Percentiles rank a stretch among this genome's conserved stretches.
Evolutionary conservation across 441 rosid species (phyloP).

Genomic region (Erysimum cheiri): DNA sequence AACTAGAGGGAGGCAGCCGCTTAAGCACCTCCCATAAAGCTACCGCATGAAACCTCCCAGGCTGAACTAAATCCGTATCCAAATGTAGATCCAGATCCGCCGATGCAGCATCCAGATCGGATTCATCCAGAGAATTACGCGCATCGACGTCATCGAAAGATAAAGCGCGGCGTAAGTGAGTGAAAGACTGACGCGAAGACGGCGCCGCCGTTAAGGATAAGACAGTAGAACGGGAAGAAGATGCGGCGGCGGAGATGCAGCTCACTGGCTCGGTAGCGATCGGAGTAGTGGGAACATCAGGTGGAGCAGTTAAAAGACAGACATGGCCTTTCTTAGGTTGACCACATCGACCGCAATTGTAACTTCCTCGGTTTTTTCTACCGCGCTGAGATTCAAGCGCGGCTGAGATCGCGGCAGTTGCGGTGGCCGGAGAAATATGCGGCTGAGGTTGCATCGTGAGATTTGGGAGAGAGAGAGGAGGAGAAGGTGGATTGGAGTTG

Average conservation of each 20-base stretch:
- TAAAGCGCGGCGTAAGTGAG: slow-evolving; percentile 73
- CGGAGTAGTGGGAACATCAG: slow-evolving; percentile 41
- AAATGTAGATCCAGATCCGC: slow-evolving; percentile 50
- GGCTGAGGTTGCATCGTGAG: slow-evolving; percentile 39
- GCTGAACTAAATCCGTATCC: slow-evolving; percentile 41
- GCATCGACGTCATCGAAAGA: slow-evolving; percentile 78
- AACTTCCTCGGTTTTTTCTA: slow-evolving; percentile 78
- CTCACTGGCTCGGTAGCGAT: slow-evolving; percentile 38
- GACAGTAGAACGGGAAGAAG: slow-evolving; percentile 45
- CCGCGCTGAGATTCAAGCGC: slow-evolving; percentile 52
- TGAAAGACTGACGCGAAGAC: slow-evolving; percentile 50
- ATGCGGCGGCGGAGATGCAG: slow-evolving; percentile 39
- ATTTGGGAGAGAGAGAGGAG: slow-evolving; percentile 2
- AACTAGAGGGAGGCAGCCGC: slow-evolving; percentile 72
- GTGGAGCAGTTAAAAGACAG: slow-evolving; percentile 53
- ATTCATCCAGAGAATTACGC: slow-evolving; percentile 52
- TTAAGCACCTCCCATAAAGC: slow-evolving; percentile 82
- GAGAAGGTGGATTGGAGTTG: slow-evolving; percentile 9
- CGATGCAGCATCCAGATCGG: slow-evolving; percentile 45
- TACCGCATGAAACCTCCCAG: slow-evolving; percentile 58
- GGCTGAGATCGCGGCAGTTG: slow-evolving; percentile 49
- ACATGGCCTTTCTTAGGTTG: slow-evolving; percentile 90
- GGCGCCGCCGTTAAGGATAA: slow-evolving; percentile 39
- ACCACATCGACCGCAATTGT: slow-evolving; percentile 94
- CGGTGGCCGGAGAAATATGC: slow-evolving; percentile 61